Base-by-base conservation (phyloP, 2,329 filamentous ascomycete genomes). In the Albophoma yamanashiensis region DNA sequence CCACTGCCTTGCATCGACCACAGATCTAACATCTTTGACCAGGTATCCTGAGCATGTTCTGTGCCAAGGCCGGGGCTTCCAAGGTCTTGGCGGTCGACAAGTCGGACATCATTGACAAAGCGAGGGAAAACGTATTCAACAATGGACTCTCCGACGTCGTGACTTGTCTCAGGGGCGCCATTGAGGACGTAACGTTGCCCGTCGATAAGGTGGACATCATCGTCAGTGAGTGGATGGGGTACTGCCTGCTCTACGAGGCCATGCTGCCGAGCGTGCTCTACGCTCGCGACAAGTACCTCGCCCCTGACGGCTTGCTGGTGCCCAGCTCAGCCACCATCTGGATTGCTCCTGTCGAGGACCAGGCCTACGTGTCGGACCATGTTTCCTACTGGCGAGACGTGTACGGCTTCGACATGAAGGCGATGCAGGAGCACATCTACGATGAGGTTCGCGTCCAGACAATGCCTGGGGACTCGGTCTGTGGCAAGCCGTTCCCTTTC, bases 211-310 rank as follows among this genome's bases (percentile, higher is more conserved):
- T 97, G 55, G 93, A 97, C 75, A 88, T 97, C 68, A 96, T 97
- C 70, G 88, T 97, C 62, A 95, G 90, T 62, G 92, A 97, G 74
- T 97, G 92, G 92, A 97, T 97, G 92, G 92, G 92, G 38, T 97
- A 97, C 72, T 90, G 88, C 64, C 82, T 97, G 22, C 82, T 97
- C 7, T 97, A 95, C 73, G 92, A 97, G 75, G 91, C 92, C 60
- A 97, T 97, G 92, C 85, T 97, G 36, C 91, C 94, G 64, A 95
- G 91, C 56, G 91, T 97, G 27, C 81, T 97, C 57, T 93, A 86
- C 69, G 93, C 93, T 52, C 83, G 92, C 62, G 92, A 97, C 75
- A 86, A 84, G 66, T 97, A 96, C 73, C 84, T 97, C 31, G 86
- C 83, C 62, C 84, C 88, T 0, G 87, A 85, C 60, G 92, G 92